Evolutionary conservation across 495 filamentous ascomycete species (phyloP).

Genomic region (Podospora tetraspora): DNA sequence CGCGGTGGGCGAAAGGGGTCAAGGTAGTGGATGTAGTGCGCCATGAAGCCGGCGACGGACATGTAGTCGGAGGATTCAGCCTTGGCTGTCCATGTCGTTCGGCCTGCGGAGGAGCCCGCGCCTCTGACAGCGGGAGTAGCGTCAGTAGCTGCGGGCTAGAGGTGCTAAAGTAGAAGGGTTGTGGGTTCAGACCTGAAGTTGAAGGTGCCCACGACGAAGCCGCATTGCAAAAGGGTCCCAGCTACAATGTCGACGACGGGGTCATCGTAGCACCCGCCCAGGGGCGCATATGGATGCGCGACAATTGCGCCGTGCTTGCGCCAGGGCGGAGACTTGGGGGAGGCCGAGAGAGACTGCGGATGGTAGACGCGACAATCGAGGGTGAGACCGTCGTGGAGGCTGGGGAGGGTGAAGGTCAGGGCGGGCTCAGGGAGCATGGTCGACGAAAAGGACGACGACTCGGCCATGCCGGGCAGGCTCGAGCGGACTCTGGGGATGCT

Average conservation of each 20-base stretch:
- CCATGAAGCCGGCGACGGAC: conserved; percentile 71
- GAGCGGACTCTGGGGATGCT: neutral
- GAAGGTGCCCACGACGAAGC: conserved; percentile 79
- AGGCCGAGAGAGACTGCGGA: conserved; percentile 41
- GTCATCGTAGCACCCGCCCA: conserved; percentile 86
- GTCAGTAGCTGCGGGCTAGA: neutral
- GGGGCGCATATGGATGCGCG: conserved; percentile 84
- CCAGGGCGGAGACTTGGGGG: conserved; percentile 32
- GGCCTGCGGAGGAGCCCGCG: conserved; percentile 65
- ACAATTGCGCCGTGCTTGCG: conserved; percentile 63
- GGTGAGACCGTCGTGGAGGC: conserved; percentile 65
- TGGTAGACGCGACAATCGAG: conserved; percentile 82
- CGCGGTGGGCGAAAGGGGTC: conserved; percentile 18
- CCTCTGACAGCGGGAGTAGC: conserved; percentile 51
- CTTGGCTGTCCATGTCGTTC: conserved; percentile 79
- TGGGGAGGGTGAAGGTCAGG: conserved; percentile 75
- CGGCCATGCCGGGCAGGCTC: neutral
- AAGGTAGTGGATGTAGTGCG: conserved; percentile 59
- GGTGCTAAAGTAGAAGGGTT: neutral
- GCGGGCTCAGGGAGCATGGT: conserved; percentile 49
- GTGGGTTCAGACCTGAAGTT: conserved; percentile 69
- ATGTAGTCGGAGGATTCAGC: conserved; percentile 76
- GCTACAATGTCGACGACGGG: conserved; percentile 61
- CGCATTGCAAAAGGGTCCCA: conserved; percentile 56
- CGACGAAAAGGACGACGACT: neutral